Evolutionary conservation across 495 filamentous ascomycete species (phyloP), one percentile per base, ranked within the genome.

Genomic region (Oleoguttula mirabilis): DNA sequence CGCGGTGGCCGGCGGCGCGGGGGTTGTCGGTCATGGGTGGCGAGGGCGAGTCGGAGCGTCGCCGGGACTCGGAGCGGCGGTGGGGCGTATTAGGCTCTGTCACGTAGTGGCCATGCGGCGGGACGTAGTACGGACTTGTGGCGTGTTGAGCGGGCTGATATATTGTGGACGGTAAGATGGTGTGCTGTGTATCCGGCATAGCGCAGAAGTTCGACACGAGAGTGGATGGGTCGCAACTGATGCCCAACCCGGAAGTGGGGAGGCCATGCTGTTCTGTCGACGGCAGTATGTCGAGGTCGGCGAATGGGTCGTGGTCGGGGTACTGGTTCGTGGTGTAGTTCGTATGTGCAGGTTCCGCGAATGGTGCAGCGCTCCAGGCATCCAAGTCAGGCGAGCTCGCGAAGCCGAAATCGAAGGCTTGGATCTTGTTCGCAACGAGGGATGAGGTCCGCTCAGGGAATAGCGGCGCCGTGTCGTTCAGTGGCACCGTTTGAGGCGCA

Each of bases 401-500:
- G 31, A 52, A 52, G 19, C 49, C 49, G 31, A 52, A 52, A 28
- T 52, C 49, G 21, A 52, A 52, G 14, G 24, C n/a, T 22, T 43
- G 25, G 12, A 48, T 38, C 12, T 20, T 20, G 28, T 37, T 30
- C 15, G 32, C 1, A 1, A 21, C 39, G 14, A 51, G 37, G 6
- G 32, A 42, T 5, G 31, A 31, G 1, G 31, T 44, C 4, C 30
- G 41, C 20, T 44, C 49, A 6, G 33, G 43, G 19, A 44, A 52
- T 10, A 52, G 25, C 8, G 49, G 49, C 25, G 45, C 39, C 1
- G 45, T 52, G 33, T 52, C 49, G 32, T 48, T 52, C 39, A 47
- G 19, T 5, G 39, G 32, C 6, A 43, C 12, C 3, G 32, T 22
- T 31, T 41, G 38, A 3, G 32, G 4, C 7, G 16, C 17, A 15